A percentile compares a stretch with the other conserved stretches of the same genome.
These are phyloP conservation scores for Acacia melanoxylon DNA, from an alignment of 306 rosid species.

Conservation along the genomic window DNA sequence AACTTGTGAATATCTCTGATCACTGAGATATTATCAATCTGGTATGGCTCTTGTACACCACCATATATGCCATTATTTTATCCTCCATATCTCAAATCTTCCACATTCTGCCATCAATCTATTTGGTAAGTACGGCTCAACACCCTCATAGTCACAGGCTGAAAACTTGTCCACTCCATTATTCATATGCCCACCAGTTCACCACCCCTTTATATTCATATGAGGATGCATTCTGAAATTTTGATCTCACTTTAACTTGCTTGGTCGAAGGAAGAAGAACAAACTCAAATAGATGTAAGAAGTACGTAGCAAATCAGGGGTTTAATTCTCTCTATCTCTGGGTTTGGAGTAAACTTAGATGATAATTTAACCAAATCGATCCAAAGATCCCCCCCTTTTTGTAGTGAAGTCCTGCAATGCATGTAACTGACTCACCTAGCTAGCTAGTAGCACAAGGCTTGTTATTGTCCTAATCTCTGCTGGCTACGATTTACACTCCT, in stretches of 20 bases:
- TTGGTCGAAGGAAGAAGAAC: not conserved
- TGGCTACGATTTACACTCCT: no score
- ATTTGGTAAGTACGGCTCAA: not conserved
- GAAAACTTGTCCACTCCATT: not conserved
- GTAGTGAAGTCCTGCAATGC: no score
- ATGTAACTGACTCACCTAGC: no score
- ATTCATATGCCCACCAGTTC: not conserved
- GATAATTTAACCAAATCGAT: not conserved
- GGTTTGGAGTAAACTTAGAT: not conserved
- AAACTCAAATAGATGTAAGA: no score
- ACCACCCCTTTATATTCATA: not conserved
- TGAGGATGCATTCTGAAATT: not conserved
- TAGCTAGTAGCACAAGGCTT: not conserved
- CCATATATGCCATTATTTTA: slow-evolving; percentile 7
- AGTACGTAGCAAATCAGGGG: not conserved
- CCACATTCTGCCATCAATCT: not conserved
- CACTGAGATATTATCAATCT: not conserved
- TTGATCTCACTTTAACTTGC: not conserved
- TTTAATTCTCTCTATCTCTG: not conserved
- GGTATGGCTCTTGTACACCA: not conserved
- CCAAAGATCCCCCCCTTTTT: no score
- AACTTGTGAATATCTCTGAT: slow-evolving; percentile 7
- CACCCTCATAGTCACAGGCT: not conserved
- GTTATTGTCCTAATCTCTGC: no score
- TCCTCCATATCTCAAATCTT: not conserved